Evolutionary conservation across 2,329 filamentous ascomycete genomes (phyloP).

Genomic region (Botryotinia calthae): DNA sequence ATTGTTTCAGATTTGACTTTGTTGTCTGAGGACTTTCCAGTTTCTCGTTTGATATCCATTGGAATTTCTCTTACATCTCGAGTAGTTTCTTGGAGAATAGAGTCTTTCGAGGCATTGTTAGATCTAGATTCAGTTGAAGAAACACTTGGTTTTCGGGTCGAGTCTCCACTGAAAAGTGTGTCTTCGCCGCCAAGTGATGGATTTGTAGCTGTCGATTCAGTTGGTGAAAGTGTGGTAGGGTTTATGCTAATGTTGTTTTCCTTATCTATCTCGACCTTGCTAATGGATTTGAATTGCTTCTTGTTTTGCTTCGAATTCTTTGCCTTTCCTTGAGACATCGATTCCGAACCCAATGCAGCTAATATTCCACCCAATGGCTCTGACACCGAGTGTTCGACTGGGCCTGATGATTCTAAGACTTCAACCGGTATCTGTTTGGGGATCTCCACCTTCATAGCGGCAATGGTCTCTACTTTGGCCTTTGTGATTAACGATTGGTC

Average conservation of each 20-base stretch:
- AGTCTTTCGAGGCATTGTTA: not conserved
- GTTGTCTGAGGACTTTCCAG: not conserved
- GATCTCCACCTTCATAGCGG: not conserved
- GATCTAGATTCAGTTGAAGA: not conserved
- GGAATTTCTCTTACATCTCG: not conserved
- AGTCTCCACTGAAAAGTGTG: constrained; percentile 21
- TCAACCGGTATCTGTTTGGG: not conserved
- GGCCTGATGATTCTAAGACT: not conserved
- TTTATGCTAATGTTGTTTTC: not conserved
- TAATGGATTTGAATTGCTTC: constrained; percentile 15
- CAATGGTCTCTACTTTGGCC: not conserved
- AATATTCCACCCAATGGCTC: not conserved
- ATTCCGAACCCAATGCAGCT: not conserved
- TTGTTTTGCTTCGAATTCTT: constrained; percentile 16
- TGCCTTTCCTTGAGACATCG: not conserved
- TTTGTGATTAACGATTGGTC: not conserved
- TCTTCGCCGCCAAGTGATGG: constrained; percentile 13
- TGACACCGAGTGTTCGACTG: not conserved
- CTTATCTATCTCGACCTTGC: not conserved
- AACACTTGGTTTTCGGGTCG: constrained; percentile 24
- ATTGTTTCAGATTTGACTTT: not conserved
- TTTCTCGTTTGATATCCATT: not conserved
- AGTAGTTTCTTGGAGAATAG: not conserved
- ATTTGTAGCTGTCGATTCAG: constrained; percentile 1
- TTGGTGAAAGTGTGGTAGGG: not conserved